phyloP scores from a whole-genome alignment of 495 filamentous ascomycete genomes.

The Elasticomyces elasticus region DNA sequence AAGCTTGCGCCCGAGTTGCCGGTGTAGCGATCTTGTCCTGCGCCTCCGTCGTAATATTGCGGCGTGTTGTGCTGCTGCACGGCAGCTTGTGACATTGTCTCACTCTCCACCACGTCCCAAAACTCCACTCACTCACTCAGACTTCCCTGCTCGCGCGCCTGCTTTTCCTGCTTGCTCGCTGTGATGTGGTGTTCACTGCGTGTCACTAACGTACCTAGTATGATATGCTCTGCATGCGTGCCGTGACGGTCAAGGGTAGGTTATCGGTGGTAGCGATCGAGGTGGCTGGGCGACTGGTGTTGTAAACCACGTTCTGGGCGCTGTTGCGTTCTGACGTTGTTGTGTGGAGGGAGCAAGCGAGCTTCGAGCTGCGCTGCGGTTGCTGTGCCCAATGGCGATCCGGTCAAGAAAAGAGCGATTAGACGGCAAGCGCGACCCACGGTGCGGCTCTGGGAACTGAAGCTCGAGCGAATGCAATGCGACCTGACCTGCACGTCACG shows the following conservation, averaged over 20 bases:
- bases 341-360: background rate
- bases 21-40: conserved; percentile 36
- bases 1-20: conserved; percentile 30
- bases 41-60: conserved; percentile 26
- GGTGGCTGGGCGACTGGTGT: background rate
- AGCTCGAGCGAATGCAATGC: background rate
- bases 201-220: background rate
- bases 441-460: too few species aligned
- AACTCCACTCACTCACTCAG: background rate
- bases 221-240: background rate
- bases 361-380: background rate
- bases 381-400: too few species aligned
- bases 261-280: background rate
- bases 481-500: background rate
- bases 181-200: background rate
- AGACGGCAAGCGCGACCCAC: background rate
- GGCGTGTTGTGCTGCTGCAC: conserved; percentile 30
- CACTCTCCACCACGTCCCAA: background rate
- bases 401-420: background rate
- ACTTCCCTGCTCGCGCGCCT: background rate
- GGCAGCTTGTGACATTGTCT: conserved; percentile 32
- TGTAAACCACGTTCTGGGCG: too few species aligned
- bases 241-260: background rate
- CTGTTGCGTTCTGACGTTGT: too few species aligned
- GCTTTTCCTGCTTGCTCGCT: background rate